These are phyloP conservation scores for Kalanchoe fedtschenkoi DNA, from an alignment of 164 flowering plant genomes.

Conservation along the genomic window DNA sequence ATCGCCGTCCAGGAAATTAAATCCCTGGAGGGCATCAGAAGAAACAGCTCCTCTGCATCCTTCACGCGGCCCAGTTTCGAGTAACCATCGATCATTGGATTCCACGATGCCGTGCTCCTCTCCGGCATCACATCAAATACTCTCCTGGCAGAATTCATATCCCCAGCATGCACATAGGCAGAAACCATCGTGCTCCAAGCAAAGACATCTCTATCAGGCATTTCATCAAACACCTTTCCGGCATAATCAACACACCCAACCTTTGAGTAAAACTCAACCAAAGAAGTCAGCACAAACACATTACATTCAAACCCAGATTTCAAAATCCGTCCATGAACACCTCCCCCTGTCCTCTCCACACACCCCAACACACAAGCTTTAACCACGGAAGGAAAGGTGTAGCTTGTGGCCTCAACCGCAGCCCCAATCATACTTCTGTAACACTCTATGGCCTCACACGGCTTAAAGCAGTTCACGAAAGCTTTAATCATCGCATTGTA, in stretches of 20 bases:
- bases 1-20: conserved; percentile 77
- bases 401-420: conserved; percentile 41
- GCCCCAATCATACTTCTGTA: conserved; percentile 34
- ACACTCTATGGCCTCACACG: conserved; percentile 26
- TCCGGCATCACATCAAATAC: conserved; percentile 66
- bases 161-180: conserved; percentile 30
- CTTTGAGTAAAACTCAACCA: conserved; percentile 51
- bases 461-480: conserved; percentile 24
- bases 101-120: conserved; percentile 55
- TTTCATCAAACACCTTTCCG: conserved; percentile 61
- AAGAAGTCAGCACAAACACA: conserved; percentile 53
- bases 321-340: conserved; percentile 52
- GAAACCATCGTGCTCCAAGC: conserved; percentile 63
- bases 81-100: conserved; percentile 64
- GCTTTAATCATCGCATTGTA: conserved; percentile 65
- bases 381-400: conserved; percentile 50
- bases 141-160: conserved; percentile 37
- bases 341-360: conserved; percentile 29
- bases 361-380: conserved; percentile 41
- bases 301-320: conserved; percentile 44
- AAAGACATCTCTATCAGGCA: conserved; percentile 62
- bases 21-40: conserved; percentile 46
- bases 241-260: conserved; percentile 22
- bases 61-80: conserved; percentile 40
- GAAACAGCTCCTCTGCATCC: conserved; percentile 40